A percentile compares a stretch with the other conserved stretches of the same genome.
These are phyloP conservation scores for Yarrowia sp. DNA, from an alignment of 805 yeast genomes.

Conservation along the genomic window DNA sequence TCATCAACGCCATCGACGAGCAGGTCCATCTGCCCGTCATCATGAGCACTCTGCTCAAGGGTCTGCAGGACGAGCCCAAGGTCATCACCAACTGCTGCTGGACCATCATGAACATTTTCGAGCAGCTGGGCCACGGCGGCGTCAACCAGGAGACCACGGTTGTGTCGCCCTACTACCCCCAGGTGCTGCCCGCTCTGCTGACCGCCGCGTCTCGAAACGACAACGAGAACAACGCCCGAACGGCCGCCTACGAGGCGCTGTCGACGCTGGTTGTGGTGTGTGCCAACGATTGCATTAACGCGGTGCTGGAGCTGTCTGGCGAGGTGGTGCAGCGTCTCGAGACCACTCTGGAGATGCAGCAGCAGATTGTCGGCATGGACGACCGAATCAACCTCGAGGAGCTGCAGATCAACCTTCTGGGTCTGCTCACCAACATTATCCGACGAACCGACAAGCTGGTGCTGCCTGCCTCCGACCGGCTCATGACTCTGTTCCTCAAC, in stretches of 20 bases:
- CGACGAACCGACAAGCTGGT: slow-evolving; percentile 79
- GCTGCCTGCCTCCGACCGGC: slow-evolving; percentile 71
- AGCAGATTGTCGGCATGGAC: slow-evolving; percentile 68
- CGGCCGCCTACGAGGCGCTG: slow-evolving; percentile 96
- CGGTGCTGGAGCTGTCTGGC: slow-evolving; percentile 74
- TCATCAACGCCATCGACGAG: slow-evolving; percentile 74
- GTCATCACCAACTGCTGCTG: slow-evolving; percentile 98
- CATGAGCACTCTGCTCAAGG: slow-evolving; percentile 73
- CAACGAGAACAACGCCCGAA: slow-evolving; percentile 86
- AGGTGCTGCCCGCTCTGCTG: slow-evolving; percentile 72
- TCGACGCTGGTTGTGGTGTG: slow-evolving; percentile 80
- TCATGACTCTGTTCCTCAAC: slow-evolving; percentile 83
- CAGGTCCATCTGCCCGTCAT: slow-evolving; percentile 71
- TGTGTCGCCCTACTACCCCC: slow-evolving; percentile 75
- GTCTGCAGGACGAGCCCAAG: slow-evolving; percentile 90
- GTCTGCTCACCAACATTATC: slow-evolving; percentile 80
- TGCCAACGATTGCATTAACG: slow-evolving; percentile 70
- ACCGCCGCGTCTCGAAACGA: slow-evolving; percentile 73
- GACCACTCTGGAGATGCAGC: slow-evolving; percentile 64
- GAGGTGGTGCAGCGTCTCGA: slow-evolving; percentile 78
- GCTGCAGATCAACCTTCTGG: slow-evolving; percentile 77
- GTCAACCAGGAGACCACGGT: slow-evolving; percentile 59
- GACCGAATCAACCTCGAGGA: slow-evolving; percentile 83
- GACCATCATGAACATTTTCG: slow-evolving; percentile 91
- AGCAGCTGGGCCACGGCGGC: slow-evolving; percentile 70